Percentiles rank a stretch among this genome's conserved stretches.
These are phyloP conservation scores for Senecio squalidus DNA, from an alignment of 140 eudicot species.

Conservation along the genomic window DNA sequence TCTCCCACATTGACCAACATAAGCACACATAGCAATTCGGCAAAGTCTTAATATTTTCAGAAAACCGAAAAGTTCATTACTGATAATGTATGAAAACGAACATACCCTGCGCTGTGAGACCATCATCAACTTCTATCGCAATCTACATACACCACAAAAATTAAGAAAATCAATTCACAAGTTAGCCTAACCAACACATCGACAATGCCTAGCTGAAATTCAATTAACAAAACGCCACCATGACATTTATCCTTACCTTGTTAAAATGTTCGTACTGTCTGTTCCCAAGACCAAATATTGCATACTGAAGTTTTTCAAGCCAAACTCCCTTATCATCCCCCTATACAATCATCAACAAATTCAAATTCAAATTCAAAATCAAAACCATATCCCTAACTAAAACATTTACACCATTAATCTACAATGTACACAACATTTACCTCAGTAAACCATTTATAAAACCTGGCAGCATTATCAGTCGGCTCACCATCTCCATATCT, in stretches of 20 bases:
- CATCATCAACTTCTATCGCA: slow-evolving; percentile 70
- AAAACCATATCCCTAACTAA: background rate
- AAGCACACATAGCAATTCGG: background rate
- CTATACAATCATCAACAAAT: slow-evolving; percentile 28
- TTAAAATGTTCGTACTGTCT: slow-evolving; percentile 96
- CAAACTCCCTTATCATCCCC: slow-evolving; percentile 70
- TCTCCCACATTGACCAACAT: background rate
- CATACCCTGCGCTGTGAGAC: slow-evolving; percentile 73
- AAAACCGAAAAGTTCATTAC: background rate
- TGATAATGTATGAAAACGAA: slow-evolving; percentile 3
- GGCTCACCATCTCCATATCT: slow-evolving; percentile 99
- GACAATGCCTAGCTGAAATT: background rate
- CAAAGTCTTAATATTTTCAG: background rate
- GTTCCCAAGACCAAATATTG: slow-evolving; percentile 95
- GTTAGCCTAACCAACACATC: slow-evolving; percentile 11
- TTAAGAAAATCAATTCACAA: background rate
- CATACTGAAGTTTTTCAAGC: slow-evolving; percentile 72
- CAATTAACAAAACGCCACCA: background rate
- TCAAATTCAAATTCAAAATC: slow-evolving; percentile 4
- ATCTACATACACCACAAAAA: slow-evolving; percentile 35
- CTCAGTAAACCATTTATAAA: slow-evolving; percentile 92
- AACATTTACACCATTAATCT: background rate
- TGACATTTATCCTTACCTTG: slow-evolving; percentile 43
- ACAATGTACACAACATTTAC: slow-evolving; percentile 26
- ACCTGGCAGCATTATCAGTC: slow-evolving; percentile 94